phyloP scores from a whole-genome alignment of 1,139 yeast species.

The Saccharomyces pastorianus region DNA sequence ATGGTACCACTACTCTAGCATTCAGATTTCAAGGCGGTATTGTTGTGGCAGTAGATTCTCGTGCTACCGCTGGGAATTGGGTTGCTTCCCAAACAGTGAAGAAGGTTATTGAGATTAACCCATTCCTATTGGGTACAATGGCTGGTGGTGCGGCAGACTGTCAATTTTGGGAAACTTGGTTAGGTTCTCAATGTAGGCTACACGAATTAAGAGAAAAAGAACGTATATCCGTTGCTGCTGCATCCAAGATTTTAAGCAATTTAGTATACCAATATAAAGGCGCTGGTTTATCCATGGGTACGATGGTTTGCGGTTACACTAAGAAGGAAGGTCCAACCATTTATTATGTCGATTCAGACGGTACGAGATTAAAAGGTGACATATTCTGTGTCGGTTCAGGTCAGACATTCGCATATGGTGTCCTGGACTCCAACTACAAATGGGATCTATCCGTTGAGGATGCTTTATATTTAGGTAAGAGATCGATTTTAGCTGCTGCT shows the following conservation, averaged over 20 bases:
- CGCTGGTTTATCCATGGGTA: constrained; percentile 98
- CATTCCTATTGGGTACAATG: constrained; percentile 92
- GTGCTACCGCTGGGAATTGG: constrained; percentile 99
- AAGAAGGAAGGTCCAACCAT: constrained; percentile 92
- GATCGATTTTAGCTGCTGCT: constrained; percentile 94
- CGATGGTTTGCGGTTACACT: constrained; percentile 97
- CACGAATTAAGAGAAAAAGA: constrained; percentile 92
- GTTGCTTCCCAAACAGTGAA: constrained; percentile 97
- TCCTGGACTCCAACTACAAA: constrained; percentile 78
- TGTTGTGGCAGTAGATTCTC: constrained; percentile 91
- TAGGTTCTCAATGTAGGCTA: constrained; percentile 91
- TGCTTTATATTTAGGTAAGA: constrained; percentile 87
- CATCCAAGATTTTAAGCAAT: constrained; percentile 85
- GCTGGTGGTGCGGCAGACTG: constrained; percentile 99
- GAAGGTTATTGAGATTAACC: constrained; percentile 94
- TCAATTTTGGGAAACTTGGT: constrained; percentile 99
- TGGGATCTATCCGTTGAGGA: constrained; percentile 91
- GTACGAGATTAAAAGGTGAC: constrained; percentile 91
- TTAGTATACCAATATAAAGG: constrained; percentile 92
- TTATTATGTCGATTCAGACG: constrained; percentile 95
- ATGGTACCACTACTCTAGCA: constrained; percentile 96
- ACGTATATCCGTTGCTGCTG: constrained; percentile 93
- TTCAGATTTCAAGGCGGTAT: constrained; percentile 95
- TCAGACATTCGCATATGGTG: constrained; percentile 99
- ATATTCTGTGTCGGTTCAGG: constrained; percentile 97